Evolutionary conservation across 305 asterid species (phyloP), one percentile per base, ranked within the genome.

Genomic region (Coffea humblotiana): DNA sequence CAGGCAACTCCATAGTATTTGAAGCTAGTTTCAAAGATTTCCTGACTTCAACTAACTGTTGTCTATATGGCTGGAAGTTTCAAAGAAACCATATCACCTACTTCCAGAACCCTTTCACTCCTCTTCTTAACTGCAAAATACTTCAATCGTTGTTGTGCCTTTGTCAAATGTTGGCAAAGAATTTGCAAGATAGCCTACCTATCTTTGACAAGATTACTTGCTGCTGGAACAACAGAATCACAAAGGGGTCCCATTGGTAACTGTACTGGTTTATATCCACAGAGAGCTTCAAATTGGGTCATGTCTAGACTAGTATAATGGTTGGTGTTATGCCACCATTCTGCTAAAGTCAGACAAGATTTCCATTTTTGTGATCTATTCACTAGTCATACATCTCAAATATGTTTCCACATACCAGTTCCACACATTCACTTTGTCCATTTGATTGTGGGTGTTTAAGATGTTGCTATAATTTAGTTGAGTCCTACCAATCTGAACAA

Each of bases 261-360:
- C 0, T 58, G 65, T 25, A 4, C 7, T 19, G 27, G 11, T 6
- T 23, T 19, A 21, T 58, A 58, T 0, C 82, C 43, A 67, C 77
- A 77, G 0, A 80, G 15, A 2, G 76, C 74, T 16, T 83, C 76
- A 71, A 83, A 83, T 0, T 74, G 85, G 2, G 78, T 23, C 56
- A 54, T 75, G 0, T 37, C 10, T 0, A 75, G 8, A 5, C 37
- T 12, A 8, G 47, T 11, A 3, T 78, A 80, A 8, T 37, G 18
- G 70, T 45, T 74, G 8, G 75, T 72, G 14, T 82, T 82, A 16
- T 74, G 75, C 85, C 80, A 82, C 32, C 58, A 75, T 12, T 82
- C 80, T 1, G 78, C 71, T 21, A 71, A 0, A 0, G 76, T 1
- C 0, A 61, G 1, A 77, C 79, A 79, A 0, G 27, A 1, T 0